Evolutionary conservation across 2,329 filamentous ascomycete species (phyloP).

Genomic region (Fusarium illudens): DNA sequence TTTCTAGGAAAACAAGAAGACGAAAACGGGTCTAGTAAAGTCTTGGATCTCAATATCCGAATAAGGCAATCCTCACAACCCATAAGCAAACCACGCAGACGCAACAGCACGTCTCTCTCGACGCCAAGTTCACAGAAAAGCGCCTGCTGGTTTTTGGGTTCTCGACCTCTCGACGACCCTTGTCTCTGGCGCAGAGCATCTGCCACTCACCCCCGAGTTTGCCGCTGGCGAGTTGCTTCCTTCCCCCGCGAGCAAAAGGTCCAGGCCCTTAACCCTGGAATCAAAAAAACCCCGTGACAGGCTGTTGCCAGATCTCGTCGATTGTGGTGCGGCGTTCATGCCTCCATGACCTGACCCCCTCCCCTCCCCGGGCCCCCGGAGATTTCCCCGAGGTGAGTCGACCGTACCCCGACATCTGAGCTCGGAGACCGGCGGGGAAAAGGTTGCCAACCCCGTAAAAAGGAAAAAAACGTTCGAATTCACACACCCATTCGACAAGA

Average conservation of each 20-base stretch:
- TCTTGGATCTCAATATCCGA: not conserved
- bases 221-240: not conserved
- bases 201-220: slow-evolving; percentile 7
- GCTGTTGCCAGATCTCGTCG: not conserved
- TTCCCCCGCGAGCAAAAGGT: not conserved
- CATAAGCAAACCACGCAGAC: too few species aligned
- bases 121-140: not conserved
- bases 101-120: not conserved
- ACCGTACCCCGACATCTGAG: slow-evolving; percentile 31
- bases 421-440: slow-evolving; percentile 39
- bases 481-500: not conserved
- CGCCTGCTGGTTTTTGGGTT: not conserved
- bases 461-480: not conserved
- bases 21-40: not conserved
- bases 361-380: not conserved
- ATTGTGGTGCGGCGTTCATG: slow-evolving; percentile 17
- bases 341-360: slow-evolving; percentile 16
- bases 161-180: slow-evolving; percentile 9
- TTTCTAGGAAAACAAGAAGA: not conserved
- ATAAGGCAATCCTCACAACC: not conserved
- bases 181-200: slow-evolving; percentile 1
- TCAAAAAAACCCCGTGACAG: not conserved
- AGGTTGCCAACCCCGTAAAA: not conserved
- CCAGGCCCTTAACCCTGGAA: not conserved
- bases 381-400: slow-evolving; percentile 33